A percentile compares a stretch with the other conserved stretches of the same genome.
phyloP scores from a whole-genome alignment of 345 rosid genomes.

The Syzygium grande region DNA sequence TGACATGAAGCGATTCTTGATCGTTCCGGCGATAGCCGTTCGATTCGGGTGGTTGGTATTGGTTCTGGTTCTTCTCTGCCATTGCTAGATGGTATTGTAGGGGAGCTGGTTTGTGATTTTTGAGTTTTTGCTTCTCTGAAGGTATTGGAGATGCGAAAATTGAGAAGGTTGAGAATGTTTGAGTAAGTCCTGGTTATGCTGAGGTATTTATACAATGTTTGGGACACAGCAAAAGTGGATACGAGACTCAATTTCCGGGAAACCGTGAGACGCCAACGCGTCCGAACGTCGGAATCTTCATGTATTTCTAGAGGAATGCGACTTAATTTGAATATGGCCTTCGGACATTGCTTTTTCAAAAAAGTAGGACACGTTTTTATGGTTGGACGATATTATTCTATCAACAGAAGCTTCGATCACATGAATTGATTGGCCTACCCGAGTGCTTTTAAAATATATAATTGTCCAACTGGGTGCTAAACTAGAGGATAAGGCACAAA shows the following conservation, averaged over 20 bases:
- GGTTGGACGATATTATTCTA: neutral
- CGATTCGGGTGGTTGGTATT: neutral
- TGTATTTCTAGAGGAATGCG: neutral
- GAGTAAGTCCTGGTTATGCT: neutral
- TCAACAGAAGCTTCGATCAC: neutral
- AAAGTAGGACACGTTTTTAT: rapidly evolving
- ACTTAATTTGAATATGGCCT: neutral
- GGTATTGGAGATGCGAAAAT: neutral
- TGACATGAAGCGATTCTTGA: neutral
- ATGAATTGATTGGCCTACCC: neutral
- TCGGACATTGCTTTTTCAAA: neutral
- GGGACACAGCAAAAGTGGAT: neutral
- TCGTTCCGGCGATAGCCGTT: neutral
- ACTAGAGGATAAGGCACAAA: neutral
- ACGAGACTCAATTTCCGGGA: neutral
- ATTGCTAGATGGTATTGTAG: neutral
- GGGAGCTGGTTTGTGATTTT: neutral
- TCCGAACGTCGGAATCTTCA: neutral
- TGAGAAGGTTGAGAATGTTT: neutral
- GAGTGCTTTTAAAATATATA: no score
- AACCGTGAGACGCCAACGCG: neutral
- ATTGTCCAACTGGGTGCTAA: neutral
- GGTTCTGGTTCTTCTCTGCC: neutral
- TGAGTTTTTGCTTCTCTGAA: neutral
- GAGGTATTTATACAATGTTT: neutral